Conservation (phyloP, 1,139 yeast species). For the Protomyces inouyei region DNA sequence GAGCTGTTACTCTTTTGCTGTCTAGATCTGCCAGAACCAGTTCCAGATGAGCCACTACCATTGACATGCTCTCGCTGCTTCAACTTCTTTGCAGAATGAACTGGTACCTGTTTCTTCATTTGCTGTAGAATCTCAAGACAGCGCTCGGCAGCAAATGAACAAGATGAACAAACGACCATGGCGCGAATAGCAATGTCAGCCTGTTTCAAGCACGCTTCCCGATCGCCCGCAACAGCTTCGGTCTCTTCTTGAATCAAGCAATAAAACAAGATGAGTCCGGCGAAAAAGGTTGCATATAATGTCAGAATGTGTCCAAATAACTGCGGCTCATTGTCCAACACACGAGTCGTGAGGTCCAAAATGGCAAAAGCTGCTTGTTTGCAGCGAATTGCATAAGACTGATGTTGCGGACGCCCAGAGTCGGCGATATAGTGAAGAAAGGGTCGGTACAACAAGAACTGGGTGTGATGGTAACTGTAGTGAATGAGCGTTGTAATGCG, state of each 20-base stretch:
- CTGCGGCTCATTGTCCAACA: constrained; percentile 67
- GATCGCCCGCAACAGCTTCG: background rate
- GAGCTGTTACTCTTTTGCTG: background rate
- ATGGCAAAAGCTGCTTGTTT: constrained; percentile 72
- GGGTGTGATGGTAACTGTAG: constrained; percentile 74
- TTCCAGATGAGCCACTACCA: background rate
- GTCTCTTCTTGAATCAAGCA: constrained; percentile 45
- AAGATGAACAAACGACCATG: constrained; percentile 2
- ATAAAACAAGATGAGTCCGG: constrained; percentile 80
- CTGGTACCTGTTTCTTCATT: constrained; percentile 34
- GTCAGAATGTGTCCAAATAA: constrained; percentile 93
- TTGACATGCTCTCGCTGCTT: background rate
- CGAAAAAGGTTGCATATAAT: constrained; percentile 83
- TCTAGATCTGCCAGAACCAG: background rate
- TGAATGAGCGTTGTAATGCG: constrained; percentile 73
- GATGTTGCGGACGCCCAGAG: constrained; percentile 58
- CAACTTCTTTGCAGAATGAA: background rate
- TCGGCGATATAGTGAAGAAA: constrained; percentile 80
- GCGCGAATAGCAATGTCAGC: constrained; percentile 18
- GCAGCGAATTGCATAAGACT: constrained; percentile 62
- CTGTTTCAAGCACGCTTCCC: constrained; percentile 14
- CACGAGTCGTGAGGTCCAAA: constrained; percentile 74
- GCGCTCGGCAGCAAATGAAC: constrained; percentile 21
- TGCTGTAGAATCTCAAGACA: constrained; percentile 36
- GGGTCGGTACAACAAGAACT: constrained; percentile 81